Percentiles rank a stretch among this genome's conserved stretches.
Conservation (phyloP, 352 stramenopile genomes). For the Albugo candida region DNA sequence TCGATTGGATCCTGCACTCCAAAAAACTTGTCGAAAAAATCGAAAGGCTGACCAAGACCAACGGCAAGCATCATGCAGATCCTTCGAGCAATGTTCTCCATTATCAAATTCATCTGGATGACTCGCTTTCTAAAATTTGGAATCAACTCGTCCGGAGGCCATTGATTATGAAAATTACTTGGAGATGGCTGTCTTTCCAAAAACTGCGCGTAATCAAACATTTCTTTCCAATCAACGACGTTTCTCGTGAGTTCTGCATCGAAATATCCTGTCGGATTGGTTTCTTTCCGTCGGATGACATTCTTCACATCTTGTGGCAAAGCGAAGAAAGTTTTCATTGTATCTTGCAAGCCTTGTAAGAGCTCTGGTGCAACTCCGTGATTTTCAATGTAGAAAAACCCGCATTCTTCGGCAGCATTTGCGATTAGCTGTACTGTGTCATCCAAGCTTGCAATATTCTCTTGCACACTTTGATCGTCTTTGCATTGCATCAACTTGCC, state of each 20-base stretch:
- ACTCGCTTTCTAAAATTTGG: slow-evolving; percentile 35
- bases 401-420: slow-evolving; percentile 55
- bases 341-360: slow-evolving; percentile 37
- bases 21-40: slow-evolving; percentile 49
- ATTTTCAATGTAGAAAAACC: slow-evolving; percentile 86
- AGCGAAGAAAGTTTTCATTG: slow-evolving; percentile 70
- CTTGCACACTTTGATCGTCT: slow-evolving; percentile 17
- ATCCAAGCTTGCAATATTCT: slow-evolving; percentile 5
- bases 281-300: slow-evolving; percentile 34
- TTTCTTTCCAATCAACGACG: slow-evolving; percentile 84
- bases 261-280: slow-evolving; percentile 84
- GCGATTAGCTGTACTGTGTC: slow-evolving; percentile 16
- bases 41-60: slow-evolving; percentile 23
- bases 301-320: slow-evolving; percentile 38
- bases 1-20: slow-evolving; percentile 9
- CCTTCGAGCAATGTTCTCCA: slow-evolving; percentile 28
- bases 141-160: slow-evolving; percentile 21
- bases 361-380: slow-evolving; percentile 41
- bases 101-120: slow-evolving; percentile 21
- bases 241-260: slow-evolving; percentile 90
- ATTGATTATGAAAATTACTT: slow-evolving; percentile 36
- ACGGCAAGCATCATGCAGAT: slow-evolving; percentile 41
- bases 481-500: slow-evolving; percentile 18
- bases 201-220: slow-evolving; percentile 63
- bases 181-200: slow-evolving; percentile 24